Percentiles rank a stretch among this genome's conserved stretches.
Conservation (phyloP, 2,329 filamentous ascomycete genomes). For the Xylaria sp. region DNA sequence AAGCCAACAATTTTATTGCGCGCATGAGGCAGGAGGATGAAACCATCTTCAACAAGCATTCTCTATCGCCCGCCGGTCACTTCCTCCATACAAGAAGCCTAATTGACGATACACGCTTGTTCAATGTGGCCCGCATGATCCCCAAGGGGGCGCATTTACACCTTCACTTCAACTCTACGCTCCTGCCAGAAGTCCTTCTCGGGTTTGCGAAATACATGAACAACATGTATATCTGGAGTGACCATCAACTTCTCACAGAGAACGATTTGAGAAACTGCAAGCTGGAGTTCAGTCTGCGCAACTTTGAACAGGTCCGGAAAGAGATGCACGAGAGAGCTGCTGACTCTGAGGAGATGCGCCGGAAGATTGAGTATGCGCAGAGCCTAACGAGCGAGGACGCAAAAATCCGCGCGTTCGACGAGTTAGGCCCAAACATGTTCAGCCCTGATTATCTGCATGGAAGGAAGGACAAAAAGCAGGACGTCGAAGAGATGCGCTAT, state of each 20-base stretch:
- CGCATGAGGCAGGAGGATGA: conserved; percentile 20
- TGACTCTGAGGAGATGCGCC: not conserved
- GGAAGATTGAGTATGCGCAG: conserved; percentile 3
- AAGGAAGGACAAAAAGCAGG: conserved; percentile 9
- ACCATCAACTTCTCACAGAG: conserved; percentile 40
- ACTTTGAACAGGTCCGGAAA: conserved; percentile 33
- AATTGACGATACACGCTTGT: conserved; percentile 52
- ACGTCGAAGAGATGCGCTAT: conserved; percentile 27
- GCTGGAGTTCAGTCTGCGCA: conserved; percentile 51
- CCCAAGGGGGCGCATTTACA: conserved; percentile 71
- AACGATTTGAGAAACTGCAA: conserved; percentile 49
- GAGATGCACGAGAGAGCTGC: conserved; percentile 38
- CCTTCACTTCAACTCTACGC: conserved; percentile 72
- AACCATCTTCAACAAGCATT: conserved; percentile 9
- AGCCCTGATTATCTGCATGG: conserved; percentile 19
- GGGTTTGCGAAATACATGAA: conserved; percentile 48
- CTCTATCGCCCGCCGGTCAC: conserved; percentile 43
- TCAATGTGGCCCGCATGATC: conserved; percentile 51
- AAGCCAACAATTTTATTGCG: conserved; percentile 8
- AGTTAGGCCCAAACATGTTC: conserved; percentile 24
- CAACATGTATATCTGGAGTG: conserved; percentile 66
- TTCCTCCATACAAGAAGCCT: conserved; percentile 52
- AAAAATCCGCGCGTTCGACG: conserved; percentile 15
- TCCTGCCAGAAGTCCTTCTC: conserved; percentile 56
- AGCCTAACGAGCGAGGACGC: not conserved